Evolutionary conservation across 179 eudicot species (phyloP), one percentile per base, ranked within the genome.

Genomic region (Actinidia chinensis): DNA sequence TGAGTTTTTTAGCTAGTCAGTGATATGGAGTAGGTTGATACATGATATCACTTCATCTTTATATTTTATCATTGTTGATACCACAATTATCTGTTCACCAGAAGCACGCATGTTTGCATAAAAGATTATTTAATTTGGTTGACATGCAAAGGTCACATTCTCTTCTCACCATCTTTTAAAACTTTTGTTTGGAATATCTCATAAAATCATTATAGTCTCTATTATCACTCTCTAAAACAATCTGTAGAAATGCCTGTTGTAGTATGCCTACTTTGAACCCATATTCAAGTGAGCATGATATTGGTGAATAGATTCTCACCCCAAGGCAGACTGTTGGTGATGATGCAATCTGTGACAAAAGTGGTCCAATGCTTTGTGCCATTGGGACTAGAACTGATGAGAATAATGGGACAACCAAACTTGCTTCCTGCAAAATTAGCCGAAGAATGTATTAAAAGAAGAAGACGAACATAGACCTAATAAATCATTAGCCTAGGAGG

Each of bases 351-450:
- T 93, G 98, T 40, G 98, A 85, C 51, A 95, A 78, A 82, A 95
- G 71, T 67, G 98, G 95, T 63, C 95, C 98, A 84, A 95, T 63
- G 82, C 92, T 85, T 84, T 95, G 98, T 55, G 89, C 93, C 91
- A 93, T 81, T 14, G 98, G 98, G 73, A 92, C 87, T 69, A 95
- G 83, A 82, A 93, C 90, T 76, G 98, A 95, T 54, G 98, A 93
- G 77, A 93, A 84, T 79, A 95, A 78, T 18, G 98, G 98, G 79
- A 93, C 82, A 66, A 97, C 98, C 71, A 88, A 48, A 79, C 92
- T 93, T 33, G 98, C 95, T 69, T 93, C 98, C 98, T 94, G 90
- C 52, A 78, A 84, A 64, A 22, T 74, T 46, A 50, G 74, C 46
- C 51, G 59, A 55, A 17, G 42, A 40, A 82, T n/a, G n/a, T 56